Conservation (phyloP, 208 protist species). For the Crithidia fasciculata region DNA sequence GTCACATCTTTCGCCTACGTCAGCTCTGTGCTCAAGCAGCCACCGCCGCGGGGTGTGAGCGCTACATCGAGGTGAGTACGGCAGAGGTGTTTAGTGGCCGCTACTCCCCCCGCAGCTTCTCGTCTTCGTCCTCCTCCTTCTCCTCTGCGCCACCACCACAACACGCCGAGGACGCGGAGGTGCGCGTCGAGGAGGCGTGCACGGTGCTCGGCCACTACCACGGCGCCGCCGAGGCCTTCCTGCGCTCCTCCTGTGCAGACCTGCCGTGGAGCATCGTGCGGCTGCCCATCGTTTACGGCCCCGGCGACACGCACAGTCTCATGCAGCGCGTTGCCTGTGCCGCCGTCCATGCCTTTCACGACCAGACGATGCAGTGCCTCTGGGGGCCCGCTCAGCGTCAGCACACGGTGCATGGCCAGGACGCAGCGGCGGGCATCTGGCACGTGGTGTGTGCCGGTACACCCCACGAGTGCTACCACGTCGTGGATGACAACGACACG, state of each 20-base stretch:
- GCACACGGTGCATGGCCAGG: constrained; percentile 94
- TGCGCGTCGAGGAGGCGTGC: constrained; percentile 76
- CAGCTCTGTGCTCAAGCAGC: constrained; percentile 66
- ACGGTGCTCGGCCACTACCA: constrained; percentile 82
- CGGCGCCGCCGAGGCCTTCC: constrained; percentile 75
- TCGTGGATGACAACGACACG: constrained; percentile 92
- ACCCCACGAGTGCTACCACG: constrained; percentile 78
- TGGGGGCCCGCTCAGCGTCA: constrained; percentile 82
- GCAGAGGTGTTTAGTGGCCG: constrained; percentile 82
- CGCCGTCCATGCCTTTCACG: constrained; percentile 85
- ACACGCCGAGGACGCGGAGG: constrained; percentile 9
- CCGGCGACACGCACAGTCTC: constrained; percentile 79
- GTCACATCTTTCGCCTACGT: constrained; percentile 72
- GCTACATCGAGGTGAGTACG: constrained; percentile 92
- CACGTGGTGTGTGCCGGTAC: constrained; percentile 45
- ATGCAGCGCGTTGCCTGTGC: constrained; percentile 88
- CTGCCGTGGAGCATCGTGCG: constrained; percentile 86
- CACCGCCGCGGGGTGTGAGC: constrained; percentile 38
- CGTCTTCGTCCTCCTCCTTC: not conserved
- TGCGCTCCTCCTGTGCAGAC: constrained; percentile 24
- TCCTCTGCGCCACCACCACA: constrained; percentile 36
- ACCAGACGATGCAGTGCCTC: constrained; percentile 91
- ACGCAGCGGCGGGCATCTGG: constrained; percentile 87
- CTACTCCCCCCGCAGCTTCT: constrained; percentile 28
- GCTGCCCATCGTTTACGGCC: constrained; percentile 92